Base-by-base conservation (phyloP, 176 grass and related monocot species). In the Musa beccarii region DNA sequence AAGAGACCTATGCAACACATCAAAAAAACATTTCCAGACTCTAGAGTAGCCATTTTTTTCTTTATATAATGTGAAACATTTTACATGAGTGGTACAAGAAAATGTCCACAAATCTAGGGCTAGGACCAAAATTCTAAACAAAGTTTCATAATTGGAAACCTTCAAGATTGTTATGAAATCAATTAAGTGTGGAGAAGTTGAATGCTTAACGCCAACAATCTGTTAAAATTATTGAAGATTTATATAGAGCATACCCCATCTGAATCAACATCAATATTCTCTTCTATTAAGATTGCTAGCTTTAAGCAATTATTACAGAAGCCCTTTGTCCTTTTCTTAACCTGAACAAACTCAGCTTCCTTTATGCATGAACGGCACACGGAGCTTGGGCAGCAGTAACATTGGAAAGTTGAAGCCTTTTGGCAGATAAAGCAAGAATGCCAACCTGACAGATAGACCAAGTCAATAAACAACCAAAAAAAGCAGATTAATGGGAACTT, bases 381-480 rank as follows among this genome's bases (percentile, higher is more conserved):
- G 10, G 94, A 93, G 52, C 15, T 76, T 69, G 90, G 88, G 79
- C 94, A 98, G 34, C 94, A 87, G 14, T 89, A 87, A 70, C 94
- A 98, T 29, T 86, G 80, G 77, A 85, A 82, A 66, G 66, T 53
- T 17, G 90, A 74, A 72, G 70, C 67, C 78, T 84, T 59, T 83
- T 68, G 71, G 80, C 94, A 98, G 11, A 22, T 78, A 79, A 82
- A 67, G 72, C 94, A 98, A 20, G 34, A 82, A 52, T 98, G 94
- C 84, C 82, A 93, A 28, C 84, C 94, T 93, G 88, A 85, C 28
- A 80, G 20, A 24, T 66, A 24, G 10, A 24, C 34, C 23, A 66
- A 66, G 63, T 66, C 21, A 66, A 66, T 26, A 12, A 20, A 24
- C 22, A 15, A 66, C 63, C 12, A 51, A 9, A 6, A n/a, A 69